A percentile compares a stretch with the other conserved stretches of the same genome.
Conservation (phyloP, 257 asterid genomes). For the Haberlea rhodopensis region DNA sequence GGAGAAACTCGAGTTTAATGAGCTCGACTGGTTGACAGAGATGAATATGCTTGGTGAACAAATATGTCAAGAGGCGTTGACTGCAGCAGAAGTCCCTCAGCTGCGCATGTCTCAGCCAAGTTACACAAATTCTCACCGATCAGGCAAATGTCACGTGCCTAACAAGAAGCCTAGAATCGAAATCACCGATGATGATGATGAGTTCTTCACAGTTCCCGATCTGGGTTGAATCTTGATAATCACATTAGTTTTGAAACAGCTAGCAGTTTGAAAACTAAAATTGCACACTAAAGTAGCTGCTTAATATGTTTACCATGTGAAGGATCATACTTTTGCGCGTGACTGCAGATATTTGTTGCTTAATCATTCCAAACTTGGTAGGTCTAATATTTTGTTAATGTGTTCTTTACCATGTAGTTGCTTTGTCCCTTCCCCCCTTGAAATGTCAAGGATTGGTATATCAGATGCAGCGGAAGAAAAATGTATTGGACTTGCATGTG, state of each 20-base stretch:
- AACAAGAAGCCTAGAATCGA: constrained; percentile 75
- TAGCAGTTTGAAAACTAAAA: neutral
- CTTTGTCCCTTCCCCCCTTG: neutral
- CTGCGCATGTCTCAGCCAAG: constrained; percentile 50
- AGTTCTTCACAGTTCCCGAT: constrained; percentile 82
- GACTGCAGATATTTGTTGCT: neutral
- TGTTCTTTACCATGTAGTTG: neutral
- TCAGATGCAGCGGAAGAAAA: neutral
- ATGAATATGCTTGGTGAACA: constrained; percentile 65
- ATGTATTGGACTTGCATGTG: too few species aligned
- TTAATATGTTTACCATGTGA: constrained; percentile 22
- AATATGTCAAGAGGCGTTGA: constrained; percentile 35
- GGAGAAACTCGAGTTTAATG: constrained; percentile 78
- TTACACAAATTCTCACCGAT: constrained; percentile 33
- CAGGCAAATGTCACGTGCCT: constrained; percentile 40
- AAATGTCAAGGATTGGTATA: neutral
- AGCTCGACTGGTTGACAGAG: constrained; percentile 74
- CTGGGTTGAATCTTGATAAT: constrained; percentile 55
- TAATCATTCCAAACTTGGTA: neutral
- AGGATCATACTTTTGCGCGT: constrained; percentile 1
- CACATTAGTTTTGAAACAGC: neutral
- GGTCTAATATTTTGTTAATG: neutral
- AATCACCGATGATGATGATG: constrained; percentile 63
- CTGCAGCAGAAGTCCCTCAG: constrained; percentile 92
- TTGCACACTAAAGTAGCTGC: constrained; percentile 9